These are phyloP conservation scores for Raddia guianensis DNA, from an alignment of 176 grass and related monocot genomes.

Conservation along the genomic window DNA sequence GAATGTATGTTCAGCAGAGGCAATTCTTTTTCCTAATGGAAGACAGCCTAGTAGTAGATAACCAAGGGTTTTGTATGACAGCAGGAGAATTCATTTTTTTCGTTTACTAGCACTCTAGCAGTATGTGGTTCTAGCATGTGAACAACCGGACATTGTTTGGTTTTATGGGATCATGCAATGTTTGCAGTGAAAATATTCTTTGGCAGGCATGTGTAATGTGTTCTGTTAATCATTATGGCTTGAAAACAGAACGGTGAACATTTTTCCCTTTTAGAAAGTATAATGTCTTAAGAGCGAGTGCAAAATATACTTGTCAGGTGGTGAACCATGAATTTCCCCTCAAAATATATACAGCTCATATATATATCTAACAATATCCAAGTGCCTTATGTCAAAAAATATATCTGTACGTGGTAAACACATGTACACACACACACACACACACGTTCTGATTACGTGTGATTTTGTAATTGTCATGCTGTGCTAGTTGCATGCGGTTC, in stretches of 20 bases:
- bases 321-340: background rate
- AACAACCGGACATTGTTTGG: no score
- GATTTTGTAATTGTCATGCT: background rate
- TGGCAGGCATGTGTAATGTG: no score
- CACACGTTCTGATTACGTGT: no score
- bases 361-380: background rate
- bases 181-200: background rate
- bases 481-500: background rate
- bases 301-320: background rate
- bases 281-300: background rate
- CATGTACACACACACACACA: no score
- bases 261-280: background rate
- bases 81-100: conserved; percentile 13
- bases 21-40: conserved; percentile 14
- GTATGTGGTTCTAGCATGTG: background rate
- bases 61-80: conserved; percentile 24
- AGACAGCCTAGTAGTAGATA: conserved; percentile 26
- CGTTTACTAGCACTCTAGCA: background rate
- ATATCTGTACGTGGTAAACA: no score
- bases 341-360: no score
- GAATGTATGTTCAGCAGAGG: conserved; percentile 34
- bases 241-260: background rate
- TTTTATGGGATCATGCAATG: conserved; percentile 4
- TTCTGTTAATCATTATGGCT: background rate
- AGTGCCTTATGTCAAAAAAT: background rate